Conservation (phyloP, 345 rosid genomes). For the Salix purpurea region DNA sequence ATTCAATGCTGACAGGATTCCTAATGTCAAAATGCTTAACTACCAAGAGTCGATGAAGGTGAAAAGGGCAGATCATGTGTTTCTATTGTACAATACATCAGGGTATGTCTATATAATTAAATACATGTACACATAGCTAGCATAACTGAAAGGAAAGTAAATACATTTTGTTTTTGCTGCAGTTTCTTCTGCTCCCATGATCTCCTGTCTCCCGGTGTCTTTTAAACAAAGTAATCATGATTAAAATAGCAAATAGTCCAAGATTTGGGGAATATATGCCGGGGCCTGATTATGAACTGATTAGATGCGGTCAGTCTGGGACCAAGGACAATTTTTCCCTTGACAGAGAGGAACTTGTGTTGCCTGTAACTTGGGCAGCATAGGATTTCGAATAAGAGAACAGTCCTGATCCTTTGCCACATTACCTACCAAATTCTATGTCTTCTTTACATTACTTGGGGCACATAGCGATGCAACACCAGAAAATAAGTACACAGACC, state of each 20-base stretch:
- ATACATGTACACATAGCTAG: not conserved
- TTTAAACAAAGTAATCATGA: conserved; percentile 27
- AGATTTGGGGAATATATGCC: conserved; percentile 49
- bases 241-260: conserved; percentile 21
- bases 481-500: too few species aligned
- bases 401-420: not conserved
- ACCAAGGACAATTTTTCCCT: not conserved
- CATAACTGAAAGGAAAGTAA: not conserved
- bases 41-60: not conserved
- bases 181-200: conserved; percentile 27
- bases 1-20: not conserved
- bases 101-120: not conserved
- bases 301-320: conserved; percentile 15
- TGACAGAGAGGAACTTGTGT: not conserved
- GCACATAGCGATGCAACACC: not conserved
- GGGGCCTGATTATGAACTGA: conserved; percentile 25
- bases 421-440: not conserved
- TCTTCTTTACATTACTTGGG: not conserved
- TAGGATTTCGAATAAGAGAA: not conserved
- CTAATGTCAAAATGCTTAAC: not conserved
- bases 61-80: not conserved
- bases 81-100: not conserved
- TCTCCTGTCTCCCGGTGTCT: conserved; percentile 41
- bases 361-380: conserved; percentile 14
- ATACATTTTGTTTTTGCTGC: not conserved